phyloP scores from a whole-genome alignment of 2,329 filamentous ascomycete genomes.

The Aspergillus pseudoglaucus region DNA sequence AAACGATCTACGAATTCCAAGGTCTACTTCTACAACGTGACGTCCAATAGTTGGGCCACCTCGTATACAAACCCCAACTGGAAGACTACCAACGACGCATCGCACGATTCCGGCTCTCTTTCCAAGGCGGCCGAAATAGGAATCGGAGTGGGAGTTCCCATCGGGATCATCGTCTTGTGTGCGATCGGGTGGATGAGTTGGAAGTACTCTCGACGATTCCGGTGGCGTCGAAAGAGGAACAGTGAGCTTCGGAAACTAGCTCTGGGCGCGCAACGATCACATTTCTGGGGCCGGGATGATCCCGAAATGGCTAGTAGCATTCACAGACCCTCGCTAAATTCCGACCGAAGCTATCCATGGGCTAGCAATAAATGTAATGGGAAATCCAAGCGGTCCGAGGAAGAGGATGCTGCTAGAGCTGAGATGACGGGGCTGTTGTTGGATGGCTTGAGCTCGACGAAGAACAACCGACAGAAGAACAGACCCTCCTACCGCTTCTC shows the following conservation, averaged over 20 bases:
- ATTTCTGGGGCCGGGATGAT: conserved; percentile 33
- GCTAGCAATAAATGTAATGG: conserved; percentile 13
- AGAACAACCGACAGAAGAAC: conserved; percentile 33
- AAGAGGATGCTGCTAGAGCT: conserved; percentile 22
- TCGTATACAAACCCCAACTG: conserved; percentile 48
- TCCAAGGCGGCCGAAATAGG: conserved; percentile 46
- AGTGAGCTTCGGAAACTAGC: conserved; percentile 50
- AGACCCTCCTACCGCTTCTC: conserved; percentile 34
- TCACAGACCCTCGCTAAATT: conserved; percentile 19
- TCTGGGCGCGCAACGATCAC: conserved; percentile 44
- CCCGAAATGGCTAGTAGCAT: conserved; percentile 34
- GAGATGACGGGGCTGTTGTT: conserved; percentile 39
- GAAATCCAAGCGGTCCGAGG: conserved; percentile 21
- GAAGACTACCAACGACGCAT: conserved; percentile 7
- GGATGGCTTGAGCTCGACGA: conserved; percentile 35
- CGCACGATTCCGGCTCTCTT: conserved; percentile 13
- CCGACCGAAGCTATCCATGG: conserved; percentile 23
- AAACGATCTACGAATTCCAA: conserved; percentile 41
- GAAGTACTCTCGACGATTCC: conserved; percentile 47
- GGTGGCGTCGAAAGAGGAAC: conserved; percentile 41
- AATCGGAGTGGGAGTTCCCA: conserved; percentile 58
- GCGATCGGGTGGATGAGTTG: conserved; percentile 43
- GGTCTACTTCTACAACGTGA: conserved; percentile 55
- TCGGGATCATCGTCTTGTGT: conserved; percentile 53
- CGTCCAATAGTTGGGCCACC: conserved; percentile 52